Conservation (phyloP, 1,284 basidiomycete genomes). For the Papiliotrema flavescens region DNA sequence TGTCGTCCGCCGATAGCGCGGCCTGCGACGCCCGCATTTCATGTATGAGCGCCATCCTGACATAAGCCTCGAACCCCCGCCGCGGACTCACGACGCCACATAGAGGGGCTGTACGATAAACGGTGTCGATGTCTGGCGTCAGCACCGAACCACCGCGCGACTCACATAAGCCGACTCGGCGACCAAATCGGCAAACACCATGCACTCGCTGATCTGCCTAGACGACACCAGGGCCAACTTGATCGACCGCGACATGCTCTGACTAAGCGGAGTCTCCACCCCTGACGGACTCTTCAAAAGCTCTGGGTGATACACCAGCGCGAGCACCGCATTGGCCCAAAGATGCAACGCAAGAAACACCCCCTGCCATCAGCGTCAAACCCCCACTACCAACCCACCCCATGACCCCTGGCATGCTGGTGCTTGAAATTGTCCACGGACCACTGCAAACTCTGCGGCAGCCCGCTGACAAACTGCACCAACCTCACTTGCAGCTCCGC, state of each 20-base stretch:
- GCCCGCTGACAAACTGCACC: slow-evolving; percentile 46
- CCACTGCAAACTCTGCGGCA: slow-evolving; percentile 49
- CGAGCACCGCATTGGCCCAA: slow-evolving; percentile 51
- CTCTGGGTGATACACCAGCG: slow-evolving; percentile 50
- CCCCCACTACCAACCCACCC: slow-evolving; percentile 25
- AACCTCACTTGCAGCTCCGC: slow-evolving; percentile 47
- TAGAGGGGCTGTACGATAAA: slow-evolving; percentile 24
- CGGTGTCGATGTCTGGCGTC: slow-evolving; percentile 17
- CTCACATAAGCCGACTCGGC: slow-evolving; percentile 41
- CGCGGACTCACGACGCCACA: slow-evolving; percentile 21
- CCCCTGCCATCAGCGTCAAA: slow-evolving; percentile 11
- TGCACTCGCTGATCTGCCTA: slow-evolving; percentile 50
- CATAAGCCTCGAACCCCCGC: neutral
- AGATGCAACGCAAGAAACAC: slow-evolving; percentile 37
- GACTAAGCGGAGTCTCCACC: slow-evolving; percentile 48
- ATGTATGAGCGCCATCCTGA: slow-evolving; percentile 47
- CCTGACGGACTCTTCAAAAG: slow-evolving; percentile 47
- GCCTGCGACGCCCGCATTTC: slow-evolving; percentile 43
- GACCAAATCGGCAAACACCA: slow-evolving; percentile 48
- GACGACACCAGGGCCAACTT: slow-evolving; percentile 46
- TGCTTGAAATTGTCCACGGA: slow-evolving; percentile 49
- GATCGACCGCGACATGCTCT: slow-evolving; percentile 45
- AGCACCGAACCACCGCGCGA: slow-evolving; percentile 4
- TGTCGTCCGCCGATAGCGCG: slow-evolving; percentile 3
- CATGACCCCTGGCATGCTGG: slow-evolving; percentile 46